Evolutionary conservation across 2,329 filamentous ascomycete species (phyloP).

Genomic region (Arthrobotrys sinensis): DNA sequence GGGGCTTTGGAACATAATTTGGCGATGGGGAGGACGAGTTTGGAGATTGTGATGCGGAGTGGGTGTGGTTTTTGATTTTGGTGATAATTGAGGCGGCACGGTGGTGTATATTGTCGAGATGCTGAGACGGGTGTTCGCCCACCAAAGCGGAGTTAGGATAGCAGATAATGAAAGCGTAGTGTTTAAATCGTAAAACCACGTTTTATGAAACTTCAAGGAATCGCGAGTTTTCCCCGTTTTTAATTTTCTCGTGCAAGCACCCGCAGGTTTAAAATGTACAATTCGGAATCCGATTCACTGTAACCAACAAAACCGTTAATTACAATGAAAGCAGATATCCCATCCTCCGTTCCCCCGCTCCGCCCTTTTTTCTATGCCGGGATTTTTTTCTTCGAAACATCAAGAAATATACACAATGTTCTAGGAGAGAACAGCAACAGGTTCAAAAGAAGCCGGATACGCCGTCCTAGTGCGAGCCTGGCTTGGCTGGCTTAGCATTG

Average conservation of each 20-base stretch:
- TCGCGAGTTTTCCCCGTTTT: neutral
- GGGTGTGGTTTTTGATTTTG: slow-evolving; percentile 63
- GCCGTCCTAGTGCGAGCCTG: slow-evolving; percentile 50
- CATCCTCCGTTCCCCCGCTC: neutral
- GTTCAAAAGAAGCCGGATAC: slow-evolving; percentile 30
- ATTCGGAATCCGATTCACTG: slow-evolving; percentile 1
- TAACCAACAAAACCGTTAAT: slow-evolving; percentile 1
- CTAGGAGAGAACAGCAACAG: neutral
- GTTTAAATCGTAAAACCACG: too few species aligned
- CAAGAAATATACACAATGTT: slow-evolving; percentile 33
- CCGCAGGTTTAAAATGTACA: slow-evolving; percentile 52
- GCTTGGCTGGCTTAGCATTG: slow-evolving; percentile 67
- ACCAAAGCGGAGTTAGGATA: too few species aligned
- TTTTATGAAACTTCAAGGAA: slow-evolving; percentile 1
- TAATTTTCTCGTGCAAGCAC: slow-evolving; percentile 9
- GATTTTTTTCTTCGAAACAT: slow-evolving; percentile 1
- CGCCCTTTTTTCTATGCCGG: slow-evolving; percentile 22
- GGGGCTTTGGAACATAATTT: slow-evolving; percentile 76
- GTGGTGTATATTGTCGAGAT: neutral
- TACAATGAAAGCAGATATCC: slow-evolving; percentile 19
- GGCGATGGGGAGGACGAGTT: slow-evolving; percentile 72
- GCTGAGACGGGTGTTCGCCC: too few species aligned
- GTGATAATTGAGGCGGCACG: neutral
- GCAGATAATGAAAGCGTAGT: too few species aligned
- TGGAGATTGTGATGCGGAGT: slow-evolving; percentile 75